phyloP scores from a whole-genome alignment of 148 eudicot genomes.

The Nepenthes mirabilis region DNA sequence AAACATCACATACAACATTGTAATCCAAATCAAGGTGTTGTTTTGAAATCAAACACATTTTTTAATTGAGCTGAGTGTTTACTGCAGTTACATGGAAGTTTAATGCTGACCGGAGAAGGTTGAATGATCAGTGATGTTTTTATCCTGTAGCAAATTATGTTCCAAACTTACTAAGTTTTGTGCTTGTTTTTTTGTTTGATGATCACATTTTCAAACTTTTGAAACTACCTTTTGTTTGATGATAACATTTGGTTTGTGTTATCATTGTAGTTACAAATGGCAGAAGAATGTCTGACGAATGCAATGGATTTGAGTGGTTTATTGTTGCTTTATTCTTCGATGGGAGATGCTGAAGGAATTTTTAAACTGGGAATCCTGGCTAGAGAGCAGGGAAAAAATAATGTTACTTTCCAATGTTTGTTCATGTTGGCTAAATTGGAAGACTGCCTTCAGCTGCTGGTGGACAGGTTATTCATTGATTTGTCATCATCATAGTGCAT shows the following conservation, averaged over 20 bases:
- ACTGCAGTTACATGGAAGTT: too few relatives aligned
- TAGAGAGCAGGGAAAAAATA: conserved; percentile 82
- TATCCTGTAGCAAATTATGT: too few relatives aligned
- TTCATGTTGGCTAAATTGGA: conserved; percentile 87
- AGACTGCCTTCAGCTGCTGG: conserved; percentile 80
- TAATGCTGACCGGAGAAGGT: too few relatives aligned
- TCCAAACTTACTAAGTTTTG: too few relatives aligned
- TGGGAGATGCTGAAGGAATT: conserved; percentile 92
- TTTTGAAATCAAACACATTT: too few relatives aligned
- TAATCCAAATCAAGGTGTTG: too few relatives aligned
- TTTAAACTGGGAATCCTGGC: conserved; percentile 65
- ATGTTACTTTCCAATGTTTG: conserved; percentile 85
- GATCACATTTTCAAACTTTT: not conserved
- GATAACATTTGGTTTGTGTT: not conserved
- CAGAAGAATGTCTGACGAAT: conserved; percentile 75
- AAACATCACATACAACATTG: too few relatives aligned
- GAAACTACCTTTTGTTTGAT: not conserved
- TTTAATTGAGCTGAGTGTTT: too few relatives aligned
- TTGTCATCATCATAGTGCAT: not conserved
- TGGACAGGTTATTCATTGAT: conserved; percentile 50
- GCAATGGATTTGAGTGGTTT: conserved; percentile 96
- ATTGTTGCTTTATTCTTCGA: conserved; percentile 86
- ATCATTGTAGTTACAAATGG: conserved; percentile 80
- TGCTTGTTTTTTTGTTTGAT: too few relatives aligned
- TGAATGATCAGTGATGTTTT: too few relatives aligned